Evolutionary conservation across 345 rosid species (phyloP).

Genomic region (rapeseed (Brassica napus)): DNA sequence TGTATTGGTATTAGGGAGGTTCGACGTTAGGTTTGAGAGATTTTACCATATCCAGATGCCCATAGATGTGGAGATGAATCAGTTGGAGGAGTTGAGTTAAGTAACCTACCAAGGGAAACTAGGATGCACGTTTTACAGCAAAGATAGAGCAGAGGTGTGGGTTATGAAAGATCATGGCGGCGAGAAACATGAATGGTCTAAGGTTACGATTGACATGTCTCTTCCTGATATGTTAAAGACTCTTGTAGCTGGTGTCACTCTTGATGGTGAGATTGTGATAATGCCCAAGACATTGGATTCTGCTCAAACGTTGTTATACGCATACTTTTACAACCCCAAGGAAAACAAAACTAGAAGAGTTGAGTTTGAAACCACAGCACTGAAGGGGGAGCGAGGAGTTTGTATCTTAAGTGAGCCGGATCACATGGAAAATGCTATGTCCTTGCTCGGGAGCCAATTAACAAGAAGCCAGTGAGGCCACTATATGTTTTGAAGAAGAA

Average conservation of each 20-base stretch:
- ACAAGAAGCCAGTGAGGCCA: too few relatives aligned
- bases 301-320: not conserved
- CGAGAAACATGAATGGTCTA: conserved; percentile 1
- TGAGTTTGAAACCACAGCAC: not conserved
- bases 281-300: not conserved
- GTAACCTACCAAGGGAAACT: conserved; percentile 10
- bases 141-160: not conserved
- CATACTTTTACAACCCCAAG: not conserved
- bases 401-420: not conserved
- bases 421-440: not conserved
- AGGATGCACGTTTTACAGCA: not conserved
- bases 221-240: not conserved
- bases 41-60: not conserved
- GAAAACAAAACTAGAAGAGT: not conserved
- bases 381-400: not conserved
- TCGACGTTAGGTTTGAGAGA: not conserved
- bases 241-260: conserved; percentile 4
- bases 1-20: not conserved
- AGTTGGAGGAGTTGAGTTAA: not conserved
- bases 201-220: not conserved
- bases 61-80: not conserved
- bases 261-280: conserved; percentile 13
- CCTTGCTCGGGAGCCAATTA: not conserved
- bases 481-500: too few relatives aligned
- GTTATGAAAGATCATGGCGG: conserved; percentile 1